Base-by-base conservation (phyloP, 495 filamentous ascomycete species). In the Hypoxylon lienhwacheense region DNA sequence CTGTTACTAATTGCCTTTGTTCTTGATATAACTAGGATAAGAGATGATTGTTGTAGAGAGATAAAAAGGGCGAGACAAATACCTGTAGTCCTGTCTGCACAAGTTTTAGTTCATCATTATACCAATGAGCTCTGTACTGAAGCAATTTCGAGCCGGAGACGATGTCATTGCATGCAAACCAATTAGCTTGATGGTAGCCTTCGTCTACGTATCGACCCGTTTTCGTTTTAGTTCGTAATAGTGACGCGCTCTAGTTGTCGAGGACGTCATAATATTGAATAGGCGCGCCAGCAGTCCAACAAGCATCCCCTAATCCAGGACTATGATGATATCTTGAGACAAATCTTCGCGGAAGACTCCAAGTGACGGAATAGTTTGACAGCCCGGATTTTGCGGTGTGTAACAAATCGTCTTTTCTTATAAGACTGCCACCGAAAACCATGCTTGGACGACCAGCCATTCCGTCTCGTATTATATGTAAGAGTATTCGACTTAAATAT, bases 261-360 rank as follows among this genome's bases (percentile, higher is more conserved):
- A 44, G 37, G 44, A 60, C 56, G 56, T 60, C 56, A 60, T 60
- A 32, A 41, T 37, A 48, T 39, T 15, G 24, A 50, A 45, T 11
- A 17, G 26, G 28, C 16, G 4, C 24, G 32, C n/a, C 21, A 15
- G 17, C 16, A 39, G 37, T 46, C 44, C 50, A 54, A 54, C 45
- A 24, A 35, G 12, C 32, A n/a, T 43, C 39, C 24, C 36, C 43
- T 11, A 25, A 48, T 21, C n/a, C 14, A 41, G 26, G 21, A 53
- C 45, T 39, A 54, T 54, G 56, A 60, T 45, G 39, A 45, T 54
- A 12, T 20, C 10, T 42, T 20, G 29, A 31, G 22, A 29, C 41
- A 19, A 29, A 31, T 16, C 34, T 46, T 42, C 15, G 20, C 19
- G 33, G 25, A 21, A 1, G 28, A 20, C 28, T 25, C 12, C 22